Evolutionary conservation across 164 flowering plant genomes (phyloP), one percentile per base, ranked within the genome.

Genomic region (grape (Vitis vinifera)): DNA sequence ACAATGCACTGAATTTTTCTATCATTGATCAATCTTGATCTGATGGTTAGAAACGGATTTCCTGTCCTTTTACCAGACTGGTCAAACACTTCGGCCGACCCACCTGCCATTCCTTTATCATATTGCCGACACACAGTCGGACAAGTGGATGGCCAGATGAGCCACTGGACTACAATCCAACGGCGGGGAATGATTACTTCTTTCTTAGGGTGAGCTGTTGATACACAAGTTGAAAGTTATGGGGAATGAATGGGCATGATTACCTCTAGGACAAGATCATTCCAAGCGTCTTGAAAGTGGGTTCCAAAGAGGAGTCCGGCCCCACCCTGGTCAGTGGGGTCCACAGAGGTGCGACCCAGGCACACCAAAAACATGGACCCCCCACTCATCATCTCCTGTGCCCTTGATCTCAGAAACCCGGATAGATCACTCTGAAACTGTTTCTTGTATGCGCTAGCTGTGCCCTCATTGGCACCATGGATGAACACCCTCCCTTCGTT

Each of bases 291-390:
- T 61, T 91, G 93, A 79, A 86, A 89, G 84, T 93, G 93, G 79
- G 93, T 89, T 77, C 93, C 97, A 67, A 93, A 93, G 71, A 93
- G 89, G 48, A 85, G 77, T 3, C 93, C 98, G 6, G 93, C 89
- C 69, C 98, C 98, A 75, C 98, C 90, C 78, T 93, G 98, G 72
- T 93, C 98, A 0, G 86, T 78, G 62, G 98, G 94, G 84, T 86
- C 89, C 70, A 70, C 73, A 0, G 93, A 87, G 52, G 92, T 91
- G 59, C 98, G 72, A 0, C 98, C 98, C 70, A 93, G 71, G 75
- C 89, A 91, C 66, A 84, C 93, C 5, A 93, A 80, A 67, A 91
- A 93, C 98, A 93, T 93, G 76, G 94, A 87, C 55, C 94, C 97
- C 0, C 89, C 89, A 14, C 62, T 72, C 78, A 84, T 88, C 79